Evolutionary conservation across 768 basidiomycete species (phyloP).

Genomic region (Collybia sordida): DNA sequence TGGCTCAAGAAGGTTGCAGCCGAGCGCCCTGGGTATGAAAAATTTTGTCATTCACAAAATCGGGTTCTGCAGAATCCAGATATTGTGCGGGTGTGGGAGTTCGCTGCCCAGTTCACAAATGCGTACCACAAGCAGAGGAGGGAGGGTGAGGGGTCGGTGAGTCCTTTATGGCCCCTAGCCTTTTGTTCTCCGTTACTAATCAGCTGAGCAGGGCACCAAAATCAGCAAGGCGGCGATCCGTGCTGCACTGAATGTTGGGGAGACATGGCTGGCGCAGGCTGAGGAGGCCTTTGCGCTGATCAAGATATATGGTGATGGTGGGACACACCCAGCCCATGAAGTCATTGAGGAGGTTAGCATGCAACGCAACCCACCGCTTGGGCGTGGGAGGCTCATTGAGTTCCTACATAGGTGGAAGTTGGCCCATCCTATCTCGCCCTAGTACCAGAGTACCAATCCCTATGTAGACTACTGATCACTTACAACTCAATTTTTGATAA

Average conservation of each 20-base stretch:
- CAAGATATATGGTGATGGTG: neutral
- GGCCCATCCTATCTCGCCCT: slow-evolving; percentile 1
- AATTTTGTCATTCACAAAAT: no score
- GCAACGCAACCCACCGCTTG: neutral
- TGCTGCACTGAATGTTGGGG: neutral
- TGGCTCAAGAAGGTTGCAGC: no score
- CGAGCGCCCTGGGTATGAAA: no score
- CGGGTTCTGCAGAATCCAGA: no score
- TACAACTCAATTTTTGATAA: no score
- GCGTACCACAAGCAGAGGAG: no score
- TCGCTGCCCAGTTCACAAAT: no score
- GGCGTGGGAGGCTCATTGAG: neutral
- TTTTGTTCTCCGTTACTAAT: no score
- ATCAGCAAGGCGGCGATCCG: neutral
- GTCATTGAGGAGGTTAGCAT: neutral
- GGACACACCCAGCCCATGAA: neutral
- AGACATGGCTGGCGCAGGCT: neutral
- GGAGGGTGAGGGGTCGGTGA: no score
- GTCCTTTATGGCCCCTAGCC: no score
- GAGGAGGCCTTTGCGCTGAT: neutral
- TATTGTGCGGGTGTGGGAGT: no score
- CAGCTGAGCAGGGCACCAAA: neutral
- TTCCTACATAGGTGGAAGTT: slow-evolving; percentile 4
- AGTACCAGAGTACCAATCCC: no score
- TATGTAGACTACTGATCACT: neutral